Conservation (phyloP, 75 land plant genomes). For the Sequoiadendron giganteum region DNA sequence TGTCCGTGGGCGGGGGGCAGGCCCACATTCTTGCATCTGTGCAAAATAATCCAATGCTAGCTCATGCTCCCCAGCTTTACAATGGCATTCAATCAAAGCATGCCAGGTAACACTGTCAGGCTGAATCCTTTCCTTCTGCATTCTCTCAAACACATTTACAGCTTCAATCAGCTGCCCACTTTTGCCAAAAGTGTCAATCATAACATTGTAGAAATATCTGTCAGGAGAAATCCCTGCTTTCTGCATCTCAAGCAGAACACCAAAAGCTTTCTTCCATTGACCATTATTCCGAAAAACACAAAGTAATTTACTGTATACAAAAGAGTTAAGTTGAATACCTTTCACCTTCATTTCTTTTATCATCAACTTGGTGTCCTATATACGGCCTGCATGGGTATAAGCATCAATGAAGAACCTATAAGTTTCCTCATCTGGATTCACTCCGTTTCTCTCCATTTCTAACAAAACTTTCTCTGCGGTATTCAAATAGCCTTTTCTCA, state of each 20-base stretch:
- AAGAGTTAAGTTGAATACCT: conserved; percentile 37
- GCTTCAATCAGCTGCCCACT: conserved; percentile 51
- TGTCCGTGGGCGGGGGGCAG: conserved; percentile 64
- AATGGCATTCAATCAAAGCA: conserved; percentile 67
- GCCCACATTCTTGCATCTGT: conserved; percentile 62
- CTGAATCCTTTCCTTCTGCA: conserved; percentile 46
- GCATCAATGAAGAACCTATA: conserved; percentile 34
- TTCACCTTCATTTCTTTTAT: conserved; percentile 50
- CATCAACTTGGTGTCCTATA: conserved; percentile 52
- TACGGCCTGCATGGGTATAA: conserved; percentile 41
- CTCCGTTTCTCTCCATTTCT: neutral
- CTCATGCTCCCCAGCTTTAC: conserved; percentile 44
- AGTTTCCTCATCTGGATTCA: conserved; percentile 16
- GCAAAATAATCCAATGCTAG: conserved; percentile 49
- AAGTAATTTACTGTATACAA: conserved; percentile 54
- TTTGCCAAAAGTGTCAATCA: conserved; percentile 77
- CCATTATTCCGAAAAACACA: conserved; percentile 48
- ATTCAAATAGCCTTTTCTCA: conserved; percentile 27
- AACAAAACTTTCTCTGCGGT: conserved; percentile 22
- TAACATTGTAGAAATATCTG: conserved; percentile 59
- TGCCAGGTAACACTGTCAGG: conserved; percentile 81
- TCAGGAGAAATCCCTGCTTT: conserved; percentile 44
- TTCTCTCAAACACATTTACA: conserved; percentile 54
- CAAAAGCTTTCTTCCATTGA: conserved; percentile 74
- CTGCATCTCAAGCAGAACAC: conserved; percentile 55